Conservation (phyloP, 140 eudicot genomes). For the Oenanthe javanica region DNA sequence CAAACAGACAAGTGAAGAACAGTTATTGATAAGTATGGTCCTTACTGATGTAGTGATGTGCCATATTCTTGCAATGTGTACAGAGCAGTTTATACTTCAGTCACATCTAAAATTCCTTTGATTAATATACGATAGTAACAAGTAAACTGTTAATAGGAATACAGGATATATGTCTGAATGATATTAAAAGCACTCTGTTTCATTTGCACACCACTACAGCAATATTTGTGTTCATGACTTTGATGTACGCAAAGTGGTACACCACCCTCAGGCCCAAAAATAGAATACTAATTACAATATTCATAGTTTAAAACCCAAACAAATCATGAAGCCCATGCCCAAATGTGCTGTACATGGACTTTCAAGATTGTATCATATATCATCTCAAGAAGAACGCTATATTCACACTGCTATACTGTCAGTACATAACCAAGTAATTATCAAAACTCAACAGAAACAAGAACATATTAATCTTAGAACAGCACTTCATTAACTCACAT, state of each 20-base stretch:
- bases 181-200: not conserved
- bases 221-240: not conserved
- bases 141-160: not conserved
- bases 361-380: not conserved
- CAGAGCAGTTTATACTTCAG: not conserved
- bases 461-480: not conserved
- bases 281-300: not conserved
- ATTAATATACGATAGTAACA: not conserved
- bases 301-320: not conserved
- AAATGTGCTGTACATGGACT: not conserved
- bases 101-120: not conserved
- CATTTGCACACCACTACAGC: not conserved
- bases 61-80: not conserved
- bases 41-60: not conserved
- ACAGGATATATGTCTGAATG: not conserved
- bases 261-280: not conserved
- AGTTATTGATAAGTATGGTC: not conserved
- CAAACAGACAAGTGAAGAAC: not conserved
- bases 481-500: conserved; percentile 3
- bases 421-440: not conserved
- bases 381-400: too few species aligned
- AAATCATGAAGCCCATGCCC: not conserved
- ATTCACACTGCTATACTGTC: not conserved
- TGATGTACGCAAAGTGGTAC: not conserved
- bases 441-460: not conserved